Conservation (phyloP, 2,329 filamentous ascomycete genomes). For the Hypoxylon sp. region DNA sequence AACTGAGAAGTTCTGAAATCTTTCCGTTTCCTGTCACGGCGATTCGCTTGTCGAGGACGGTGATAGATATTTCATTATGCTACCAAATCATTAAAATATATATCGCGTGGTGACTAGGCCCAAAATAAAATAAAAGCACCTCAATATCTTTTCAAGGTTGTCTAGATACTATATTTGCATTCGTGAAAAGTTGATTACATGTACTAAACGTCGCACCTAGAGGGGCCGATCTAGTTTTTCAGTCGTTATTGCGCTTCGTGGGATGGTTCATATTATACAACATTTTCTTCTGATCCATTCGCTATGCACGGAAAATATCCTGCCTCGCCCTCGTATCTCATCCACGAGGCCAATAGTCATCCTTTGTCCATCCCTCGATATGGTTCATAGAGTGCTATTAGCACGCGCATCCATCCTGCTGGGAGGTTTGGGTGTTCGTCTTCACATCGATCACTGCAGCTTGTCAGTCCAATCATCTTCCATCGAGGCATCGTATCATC, state of each 20-base stretch:
- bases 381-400: constrained; percentile 49
- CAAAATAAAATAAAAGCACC: constrained; percentile 2
- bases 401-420: constrained; percentile 80
- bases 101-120: neutral
- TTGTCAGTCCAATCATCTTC: constrained; percentile 44
- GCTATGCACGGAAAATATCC: constrained; percentile 51
- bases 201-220: constrained; percentile 49
- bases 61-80: neutral
- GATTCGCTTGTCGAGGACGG: neutral
- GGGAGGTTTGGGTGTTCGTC: constrained; percentile 76
- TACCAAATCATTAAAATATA: constrained; percentile 1
- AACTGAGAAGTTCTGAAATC: neutral
- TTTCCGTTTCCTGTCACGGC: neutral
- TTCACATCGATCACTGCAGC: constrained; percentile 89
- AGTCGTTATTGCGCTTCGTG: constrained; percentile 42
- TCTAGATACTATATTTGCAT: constrained; percentile 25
- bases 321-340: constrained; percentile 27
- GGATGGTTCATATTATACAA: constrained; percentile 46
- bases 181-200: constrained; percentile 48
- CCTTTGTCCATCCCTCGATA: constrained; percentile 5
- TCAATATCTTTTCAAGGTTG: constrained; percentile 12
- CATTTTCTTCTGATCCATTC: constrained; percentile 46
- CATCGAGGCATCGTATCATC: constrained; percentile 13
- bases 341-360: constrained; percentile 4
- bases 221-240: constrained; percentile 41